Evolutionary conservation across 257 asterid species (phyloP), one percentile per base, ranked within the genome.

Genomic region (Petrea volubilis): DNA sequence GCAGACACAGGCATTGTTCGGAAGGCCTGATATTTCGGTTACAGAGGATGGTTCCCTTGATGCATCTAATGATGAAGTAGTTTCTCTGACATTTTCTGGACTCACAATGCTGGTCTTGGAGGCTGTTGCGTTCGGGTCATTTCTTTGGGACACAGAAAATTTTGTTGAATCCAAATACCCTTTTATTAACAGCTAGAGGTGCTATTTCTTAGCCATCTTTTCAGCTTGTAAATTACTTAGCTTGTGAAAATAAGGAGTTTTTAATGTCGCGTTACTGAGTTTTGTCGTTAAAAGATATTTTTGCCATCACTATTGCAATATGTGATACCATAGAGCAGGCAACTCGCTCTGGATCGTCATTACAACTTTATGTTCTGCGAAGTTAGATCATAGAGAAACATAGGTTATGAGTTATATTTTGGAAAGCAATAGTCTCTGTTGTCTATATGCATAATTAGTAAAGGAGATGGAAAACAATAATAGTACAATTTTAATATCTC

Each of bases 1-100:
- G 83, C 97, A 93, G 81, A 93, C 98, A 1, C 98, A 90, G 69
- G 91, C 98, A 3, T 70, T 93, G 79, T 93, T 93, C 46, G 98
- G 98, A 49, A 78, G 83, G 82, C 98, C 96, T 4, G 97, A 90
- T 74, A 88, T 93, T 57, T 81, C 9, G 70, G 87, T 93, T 31
- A 71, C 83, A 1, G 85, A 79, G 53, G 95, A 85, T 73, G 98
- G 98, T 20, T 62, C 93, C 5, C 85, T 93, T 3, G 87, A 81
- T 73, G 78, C 96, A 2, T 72, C 90, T 25, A 87, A 81, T 27
- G 97, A 88, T 60, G 97, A 84, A 79, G 78, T 75, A 4, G 79
- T 90, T 52, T 83, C 95, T 9, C 80, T 90, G 24, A 80, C 95
- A 28, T 88, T 81, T 78, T 79, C 91, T 53, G 97, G 97, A 43